Percentiles rank a stretch among this genome's conserved stretches.
Evolutionary conservation across 2,329 filamentous ascomycete species (phyloP).

Genomic region (Xylariaceae sp.): DNA sequence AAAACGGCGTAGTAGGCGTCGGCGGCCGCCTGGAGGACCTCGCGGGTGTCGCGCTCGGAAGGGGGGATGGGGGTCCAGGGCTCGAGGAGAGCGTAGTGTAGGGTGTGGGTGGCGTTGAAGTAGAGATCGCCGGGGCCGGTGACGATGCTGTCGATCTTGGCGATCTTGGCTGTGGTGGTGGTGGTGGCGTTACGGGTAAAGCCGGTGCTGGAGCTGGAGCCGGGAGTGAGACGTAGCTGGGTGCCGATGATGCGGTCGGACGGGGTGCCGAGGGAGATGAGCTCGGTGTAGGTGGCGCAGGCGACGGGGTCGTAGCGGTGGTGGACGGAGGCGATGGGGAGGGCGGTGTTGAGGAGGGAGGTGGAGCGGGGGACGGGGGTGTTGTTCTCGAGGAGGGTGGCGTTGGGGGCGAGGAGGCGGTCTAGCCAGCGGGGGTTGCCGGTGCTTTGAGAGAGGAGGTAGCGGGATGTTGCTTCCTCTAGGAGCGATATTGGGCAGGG

Average conservation of each 20-base stretch:
- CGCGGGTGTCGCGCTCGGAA: slow-evolving; percentile 17
- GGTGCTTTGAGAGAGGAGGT: slow-evolving; percentile 19
- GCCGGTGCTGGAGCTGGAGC: no score
- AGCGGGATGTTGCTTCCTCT: slow-evolving; percentile 19
- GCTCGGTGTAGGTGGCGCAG: slow-evolving; percentile 17
- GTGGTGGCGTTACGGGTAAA: no score
- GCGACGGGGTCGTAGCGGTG: slow-evolving; percentile 21
- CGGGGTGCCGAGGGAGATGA: slow-evolving; percentile 6
- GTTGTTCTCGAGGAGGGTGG: slow-evolving; percentile 17
- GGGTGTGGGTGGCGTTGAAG: slow-evolving; percentile 28
- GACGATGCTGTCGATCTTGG: slow-evolving; percentile 22
- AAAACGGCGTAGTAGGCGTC: slow-evolving; percentile 30
- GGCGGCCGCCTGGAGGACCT: slow-evolving; percentile 20
- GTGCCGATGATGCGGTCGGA: slow-evolving; percentile 22
- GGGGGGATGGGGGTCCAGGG: slow-evolving; percentile 20
- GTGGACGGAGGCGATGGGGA: slow-evolving; percentile 3
- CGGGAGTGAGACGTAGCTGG: slow-evolving; percentile 22
- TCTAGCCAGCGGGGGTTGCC: slow-evolving; percentile 16
- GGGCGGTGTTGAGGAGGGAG: slow-evolving; percentile 15
- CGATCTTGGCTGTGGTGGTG: slow-evolving; percentile 9
- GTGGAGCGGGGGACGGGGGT: slow-evolving; percentile 1
- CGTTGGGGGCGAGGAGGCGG: slow-evolving; percentile 6
- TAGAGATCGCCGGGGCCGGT: slow-evolving; percentile 24
- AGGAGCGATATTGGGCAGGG: slow-evolving; percentile 18
- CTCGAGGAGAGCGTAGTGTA: slow-evolving; percentile 23